Percentiles rank a stretch among this genome's conserved stretches.
These are phyloP conservation scores for Gastrolobium villosum DNA, from an alignment of 306 rosid species.

Conservation along the genomic window DNA sequence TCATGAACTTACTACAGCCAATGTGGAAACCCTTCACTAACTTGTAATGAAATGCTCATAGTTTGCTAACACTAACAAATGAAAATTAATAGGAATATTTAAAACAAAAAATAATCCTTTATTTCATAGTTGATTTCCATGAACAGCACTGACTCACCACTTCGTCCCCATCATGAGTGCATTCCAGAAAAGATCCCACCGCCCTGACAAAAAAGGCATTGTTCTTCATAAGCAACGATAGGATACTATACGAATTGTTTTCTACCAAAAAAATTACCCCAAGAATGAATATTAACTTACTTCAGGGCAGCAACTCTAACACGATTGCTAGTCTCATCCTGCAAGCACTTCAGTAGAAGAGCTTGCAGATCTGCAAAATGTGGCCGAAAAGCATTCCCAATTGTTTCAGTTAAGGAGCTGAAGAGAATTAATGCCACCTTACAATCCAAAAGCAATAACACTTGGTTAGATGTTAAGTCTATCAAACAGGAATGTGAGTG, in stretches of 20 bases:
- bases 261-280: not conserved
- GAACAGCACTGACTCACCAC: constrained; percentile 73
- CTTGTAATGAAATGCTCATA: not conserved
- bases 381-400: constrained; percentile 87
- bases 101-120: not conserved
- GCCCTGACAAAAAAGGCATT: constrained; percentile 71
- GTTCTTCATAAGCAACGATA: constrained; percentile 37
- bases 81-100: not conserved
- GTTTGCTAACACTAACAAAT: not conserved
- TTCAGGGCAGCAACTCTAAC: constrained; percentile 98
- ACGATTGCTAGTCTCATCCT: constrained; percentile 93
- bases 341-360: constrained; percentile 93
- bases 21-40: constrained; percentile 22
- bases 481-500: constrained; percentile 26
- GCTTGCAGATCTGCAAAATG: constrained; percentile 91
- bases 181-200: constrained; percentile 95
- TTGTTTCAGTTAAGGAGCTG: constrained; percentile 98
- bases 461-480: constrained; percentile 42
- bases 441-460: constrained; percentile 49
- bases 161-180: constrained; percentile 90
- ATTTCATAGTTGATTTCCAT: not conserved
- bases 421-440: constrained; percentile 97
- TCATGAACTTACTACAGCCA: constrained; percentile 15
- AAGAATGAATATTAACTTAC: constrained; percentile 55
- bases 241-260: not conserved